Percentiles rank a stretch among this genome's conserved stretches.
Conservation (phyloP, 2,329 filamentous ascomycete species). For the Exserohilum rostratum region DNA sequence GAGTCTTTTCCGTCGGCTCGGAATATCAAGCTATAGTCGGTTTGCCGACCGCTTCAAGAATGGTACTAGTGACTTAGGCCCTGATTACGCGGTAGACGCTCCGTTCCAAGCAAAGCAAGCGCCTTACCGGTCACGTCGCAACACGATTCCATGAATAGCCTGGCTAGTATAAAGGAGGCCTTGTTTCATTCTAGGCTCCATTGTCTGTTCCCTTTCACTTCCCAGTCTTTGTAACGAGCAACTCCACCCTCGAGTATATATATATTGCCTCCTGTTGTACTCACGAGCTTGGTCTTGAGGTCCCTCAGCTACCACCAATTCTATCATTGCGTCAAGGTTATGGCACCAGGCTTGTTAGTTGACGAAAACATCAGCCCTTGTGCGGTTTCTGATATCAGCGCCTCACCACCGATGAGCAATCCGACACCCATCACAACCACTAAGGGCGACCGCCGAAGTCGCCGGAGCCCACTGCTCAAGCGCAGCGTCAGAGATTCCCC, state of each 20-base stretch:
- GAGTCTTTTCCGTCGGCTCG: constrained; percentile 6
- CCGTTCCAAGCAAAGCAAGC: constrained; percentile 9
- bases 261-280: not conserved
- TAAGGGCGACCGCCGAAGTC: not conserved
- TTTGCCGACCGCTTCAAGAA: constrained; percentile 10
- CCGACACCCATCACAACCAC: not conserved
- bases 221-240: not conserved
- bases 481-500: constrained; percentile 57
- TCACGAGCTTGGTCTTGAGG: not conserved
- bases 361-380: constrained; percentile 3
- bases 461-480: constrained; percentile 53
- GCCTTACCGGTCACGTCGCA: constrained; percentile 15
- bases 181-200: not conserved
- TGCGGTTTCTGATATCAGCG: not conserved
- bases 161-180: constrained; percentile 17
- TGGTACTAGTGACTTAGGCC: constrained; percentile 12
- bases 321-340: not conserved
- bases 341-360: constrained; percentile 13
- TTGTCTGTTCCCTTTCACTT: not conserved
- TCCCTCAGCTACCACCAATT: not conserved
- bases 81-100: constrained; percentile 17
- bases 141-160: constrained; percentile 11
- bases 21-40: not conserved
- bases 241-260: not conserved
- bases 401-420: not conserved